A percentile compares a stretch with the other conserved stretches of the same genome.
Evolutionary conservation across 306 rosid species (phyloP).

Genomic region (Trifolium dubium): DNA sequence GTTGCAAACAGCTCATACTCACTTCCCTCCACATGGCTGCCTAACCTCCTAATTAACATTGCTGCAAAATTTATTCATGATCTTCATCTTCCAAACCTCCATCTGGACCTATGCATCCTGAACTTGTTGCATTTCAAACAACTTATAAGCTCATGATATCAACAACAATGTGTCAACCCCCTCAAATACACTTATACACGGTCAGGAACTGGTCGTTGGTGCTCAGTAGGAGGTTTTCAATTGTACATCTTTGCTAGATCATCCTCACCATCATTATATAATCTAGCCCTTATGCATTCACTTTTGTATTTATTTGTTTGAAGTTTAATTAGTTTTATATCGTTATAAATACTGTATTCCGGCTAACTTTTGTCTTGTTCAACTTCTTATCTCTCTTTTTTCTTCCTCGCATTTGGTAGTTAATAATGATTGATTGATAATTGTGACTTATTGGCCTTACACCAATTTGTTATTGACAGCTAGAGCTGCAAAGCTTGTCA

Average conservation of each 20-base stretch:
- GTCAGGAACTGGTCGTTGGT: neutral
- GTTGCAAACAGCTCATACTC: neutral
- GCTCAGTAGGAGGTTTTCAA: neutral
- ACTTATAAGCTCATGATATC: neutral
- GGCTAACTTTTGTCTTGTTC: neutral
- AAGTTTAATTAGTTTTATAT: neutral
- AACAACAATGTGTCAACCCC: neutral
- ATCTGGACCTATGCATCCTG: neutral
- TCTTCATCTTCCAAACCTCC: neutral
- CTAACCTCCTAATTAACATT: neutral
- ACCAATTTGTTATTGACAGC: conserved; percentile 59
- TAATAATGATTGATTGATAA: conserved; percentile 5
- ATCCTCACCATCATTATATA: neutral
- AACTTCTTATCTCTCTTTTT: neutral
- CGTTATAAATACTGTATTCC: neutral
- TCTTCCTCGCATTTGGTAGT: neutral
- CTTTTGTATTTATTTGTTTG: neutral
- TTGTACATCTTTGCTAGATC: neutral
- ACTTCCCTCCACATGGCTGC: neutral
- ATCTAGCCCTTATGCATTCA: neutral
- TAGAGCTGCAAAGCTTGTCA: conserved; percentile 81
- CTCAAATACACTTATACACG: neutral
- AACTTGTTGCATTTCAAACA: neutral
- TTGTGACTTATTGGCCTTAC: conserved; percentile 6
- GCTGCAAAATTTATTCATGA: neutral